Base-by-base conservation (phyloP, 768 basidiomycete species). In the Panaeolus cyanescens region DNA sequence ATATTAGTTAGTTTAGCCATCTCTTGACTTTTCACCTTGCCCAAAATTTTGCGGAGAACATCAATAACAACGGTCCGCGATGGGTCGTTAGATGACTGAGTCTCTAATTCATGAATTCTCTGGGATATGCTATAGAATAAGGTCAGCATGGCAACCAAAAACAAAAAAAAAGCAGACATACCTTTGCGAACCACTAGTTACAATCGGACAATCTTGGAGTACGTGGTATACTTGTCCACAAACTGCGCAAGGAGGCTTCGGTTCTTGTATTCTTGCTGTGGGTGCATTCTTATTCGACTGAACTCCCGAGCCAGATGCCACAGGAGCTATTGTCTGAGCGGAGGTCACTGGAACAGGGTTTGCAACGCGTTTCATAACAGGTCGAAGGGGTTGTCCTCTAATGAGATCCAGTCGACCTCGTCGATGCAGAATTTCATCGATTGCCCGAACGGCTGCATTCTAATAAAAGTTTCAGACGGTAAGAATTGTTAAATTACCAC, bases 391-490 rank as follows among this genome's bases (percentile, higher is more conserved):
- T 69, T 92, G 90, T 1, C 85, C 86, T 34, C 74, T 76, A 58
- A 92, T 81, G 20, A 91, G 72, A 54, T 80, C 69, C 1, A 83
- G 70, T 39, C 87, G 79, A 2, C 89, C 88, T 15, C 89, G 83
- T 56, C 74, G 64, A 60, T 79, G 68, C 13, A 94, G 76, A 2
- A 85, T 80, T 60, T 85, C 79, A 60, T 94, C 92, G 62, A 94
- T 92, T 5, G 85, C 85, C 28, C 74, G 72, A 55, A 94, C 83
- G 12, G 92, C 92, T 42, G 81, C 84, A 65, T 73, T 77, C 91
- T 91, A 54, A 62, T 36, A 54, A 50, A 53, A 36, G 55, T 17
- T 9, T 61, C 8, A 58, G n/a, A n/a, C n/a, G n/a, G n/a, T 56
- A 65, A 10, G 67, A 59, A 53, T 58, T 54, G 28, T 54, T 58